Conservation (phyloP, 495 filamentous ascomycete species). For the Mytilinidion resinicola region DNA sequence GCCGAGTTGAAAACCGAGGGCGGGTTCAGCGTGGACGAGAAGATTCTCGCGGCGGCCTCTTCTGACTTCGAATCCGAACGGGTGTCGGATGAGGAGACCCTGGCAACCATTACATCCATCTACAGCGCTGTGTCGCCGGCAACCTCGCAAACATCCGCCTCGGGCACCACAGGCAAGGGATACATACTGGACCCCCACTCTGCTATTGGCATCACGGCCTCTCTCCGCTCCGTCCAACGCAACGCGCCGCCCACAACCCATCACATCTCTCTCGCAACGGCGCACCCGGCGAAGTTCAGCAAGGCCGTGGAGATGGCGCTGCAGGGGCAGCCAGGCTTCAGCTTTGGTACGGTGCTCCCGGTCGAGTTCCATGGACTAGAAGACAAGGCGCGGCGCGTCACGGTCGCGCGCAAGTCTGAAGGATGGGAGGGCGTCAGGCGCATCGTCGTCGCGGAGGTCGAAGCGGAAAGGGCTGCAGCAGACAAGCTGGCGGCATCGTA, state of each 20-base stretch:
- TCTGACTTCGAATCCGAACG: conserved; percentile 74
- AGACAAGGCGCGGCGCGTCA: conserved; percentile 56
- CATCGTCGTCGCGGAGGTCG: conserved; percentile 32
- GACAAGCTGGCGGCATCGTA: background rate
- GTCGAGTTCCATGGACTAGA: conserved; percentile 69
- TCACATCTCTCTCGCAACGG: conserved; percentile 80
- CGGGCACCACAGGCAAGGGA: conserved; percentile 34
- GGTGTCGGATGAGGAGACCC: conserved; percentile 70
- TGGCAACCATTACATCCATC: conserved; percentile 61
- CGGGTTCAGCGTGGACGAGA: conserved; percentile 67
- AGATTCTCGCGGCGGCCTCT: conserved; percentile 59
- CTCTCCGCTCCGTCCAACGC: conserved; percentile 57
- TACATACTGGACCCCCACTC: conserved; percentile 93
- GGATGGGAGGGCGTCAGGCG: conserved; percentile 35
- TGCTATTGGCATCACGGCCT: conserved; percentile 73
- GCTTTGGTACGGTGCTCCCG: conserved; percentile 70
- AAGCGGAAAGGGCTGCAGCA: conserved; percentile 24
- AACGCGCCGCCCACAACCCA: conserved; percentile 39
- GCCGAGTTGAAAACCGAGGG: conserved; percentile 66
- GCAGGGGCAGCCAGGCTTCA: conserved; percentile 56
- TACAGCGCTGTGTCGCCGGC: conserved; percentile 45
- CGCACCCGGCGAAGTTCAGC: conserved; percentile 90
- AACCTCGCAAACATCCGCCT: conserved; percentile 10
- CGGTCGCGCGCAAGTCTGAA: conserved; percentile 28
- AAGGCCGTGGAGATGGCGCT: conserved; percentile 71